Evolutionary conservation across 441 rosid species (phyloP).

Genomic region (Adansonia rubrostipa): DNA sequence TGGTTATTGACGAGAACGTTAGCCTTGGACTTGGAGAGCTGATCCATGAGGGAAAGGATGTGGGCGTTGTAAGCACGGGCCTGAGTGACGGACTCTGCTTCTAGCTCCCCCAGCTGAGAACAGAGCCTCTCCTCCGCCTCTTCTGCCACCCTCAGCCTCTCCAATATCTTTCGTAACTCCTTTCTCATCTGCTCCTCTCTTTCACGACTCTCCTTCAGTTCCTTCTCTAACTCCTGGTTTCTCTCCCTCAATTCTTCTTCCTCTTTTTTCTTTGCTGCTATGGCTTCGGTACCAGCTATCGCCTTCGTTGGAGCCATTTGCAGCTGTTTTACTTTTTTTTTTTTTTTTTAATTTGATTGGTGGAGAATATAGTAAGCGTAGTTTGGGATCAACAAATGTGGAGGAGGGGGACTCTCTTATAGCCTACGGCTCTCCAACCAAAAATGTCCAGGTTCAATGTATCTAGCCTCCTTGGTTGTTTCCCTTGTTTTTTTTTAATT

Average conservation of each 20-base stretch:
- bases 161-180: constrained; percentile 55
- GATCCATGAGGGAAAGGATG: constrained; percentile 56
- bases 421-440: neutral
- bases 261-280: constrained; percentile 20
- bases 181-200: constrained; percentile 63
- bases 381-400: neutral
- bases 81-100: constrained; percentile 71
- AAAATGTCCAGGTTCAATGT: constrained; percentile 65
- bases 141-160: constrained; percentile 66
- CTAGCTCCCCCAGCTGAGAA: constrained; percentile 78
- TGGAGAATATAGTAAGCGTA: neutral
- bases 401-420: constrained; percentile 15
- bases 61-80: constrained; percentile 74
- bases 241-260: constrained; percentile 47
- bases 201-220: constrained; percentile 54
- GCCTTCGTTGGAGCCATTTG: constrained; percentile 23
- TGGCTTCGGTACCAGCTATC: neutral
- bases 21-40: constrained; percentile 50
- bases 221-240: constrained; percentile 68
- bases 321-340: neutral
- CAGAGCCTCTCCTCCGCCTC: constrained; percentile 84
- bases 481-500: neutral
- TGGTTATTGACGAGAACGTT: constrained; percentile 18
- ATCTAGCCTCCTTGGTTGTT: constrained; percentile 28
- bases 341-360: neutral